A percentile compares a stretch with the other conserved stretches of the same genome.
phyloP scores from a whole-genome alignment of 257 asterid species.

The Anisodus acutangulus region DNA sequence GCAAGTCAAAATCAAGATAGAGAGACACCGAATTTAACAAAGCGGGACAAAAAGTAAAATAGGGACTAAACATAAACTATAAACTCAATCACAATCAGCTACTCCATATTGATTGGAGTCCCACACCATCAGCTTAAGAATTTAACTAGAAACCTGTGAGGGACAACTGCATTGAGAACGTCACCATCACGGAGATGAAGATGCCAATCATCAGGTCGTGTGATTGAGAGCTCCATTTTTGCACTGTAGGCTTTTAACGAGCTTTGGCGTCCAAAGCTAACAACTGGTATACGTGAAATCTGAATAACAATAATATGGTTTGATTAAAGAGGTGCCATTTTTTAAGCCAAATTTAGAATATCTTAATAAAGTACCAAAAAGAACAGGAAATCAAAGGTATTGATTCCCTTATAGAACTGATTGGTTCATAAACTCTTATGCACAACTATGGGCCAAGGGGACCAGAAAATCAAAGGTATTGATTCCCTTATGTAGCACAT shows the following conservation, averaged over 20 bases:
- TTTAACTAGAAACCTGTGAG: conserved; percentile 65
- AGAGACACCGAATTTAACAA: conserved; percentile 13
- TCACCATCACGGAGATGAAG: conserved; percentile 99
- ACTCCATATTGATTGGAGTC: neutral
- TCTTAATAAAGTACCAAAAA: too few relatives aligned
- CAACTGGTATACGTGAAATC: conserved; percentile 41
- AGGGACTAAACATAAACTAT: neutral
- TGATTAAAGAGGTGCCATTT: neutral
- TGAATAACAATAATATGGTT: conserved; percentile 35
- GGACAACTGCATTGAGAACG: conserved; percentile 73
- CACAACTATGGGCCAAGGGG: neutral
- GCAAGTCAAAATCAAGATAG: conserved; percentile 1
- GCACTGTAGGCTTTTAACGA: conserved; percentile 41
- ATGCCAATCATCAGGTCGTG: conserved; percentile 98
- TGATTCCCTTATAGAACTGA: neutral
- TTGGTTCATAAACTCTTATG: neutral
- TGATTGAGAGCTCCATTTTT: conserved; percentile 75
- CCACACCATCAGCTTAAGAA: conserved; percentile 7
- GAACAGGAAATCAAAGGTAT: too few relatives aligned
- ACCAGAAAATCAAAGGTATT: neutral
- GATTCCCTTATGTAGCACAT: neutral
- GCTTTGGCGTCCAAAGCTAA: conserved; percentile 41
- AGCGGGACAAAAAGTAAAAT: neutral
- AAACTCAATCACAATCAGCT: neutral
- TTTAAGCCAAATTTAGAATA: too few relatives aligned